A percentile compares a stretch with the other conserved stretches of the same genome.
Evolutionary conservation across 2,329 filamentous ascomycete genomes (phyloP).

Genomic region (Metarhizium sp.): DNA sequence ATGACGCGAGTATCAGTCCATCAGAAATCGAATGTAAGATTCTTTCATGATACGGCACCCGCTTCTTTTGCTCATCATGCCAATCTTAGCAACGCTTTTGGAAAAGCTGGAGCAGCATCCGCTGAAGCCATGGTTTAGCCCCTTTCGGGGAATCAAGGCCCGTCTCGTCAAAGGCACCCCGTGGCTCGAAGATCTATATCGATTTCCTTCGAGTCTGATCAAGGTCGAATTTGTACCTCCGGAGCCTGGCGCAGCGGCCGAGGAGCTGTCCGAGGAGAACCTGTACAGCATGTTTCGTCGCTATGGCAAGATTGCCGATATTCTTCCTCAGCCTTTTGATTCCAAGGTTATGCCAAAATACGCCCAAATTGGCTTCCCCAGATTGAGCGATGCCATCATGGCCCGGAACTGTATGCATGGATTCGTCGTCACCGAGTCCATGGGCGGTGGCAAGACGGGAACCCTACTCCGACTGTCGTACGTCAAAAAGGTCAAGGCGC

Average conservation of each 20-base stretch:
- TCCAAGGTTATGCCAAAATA: constrained; percentile 78
- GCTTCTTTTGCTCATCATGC: background rate
- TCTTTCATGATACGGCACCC: too few species aligned
- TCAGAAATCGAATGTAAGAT: constrained; percentile 32
- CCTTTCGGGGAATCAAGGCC: constrained; percentile 61
- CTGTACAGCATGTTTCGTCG: constrained; percentile 79
- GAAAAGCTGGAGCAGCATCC: constrained; percentile 58
- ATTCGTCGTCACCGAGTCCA: constrained; percentile 56
- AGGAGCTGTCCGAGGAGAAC: constrained; percentile 77
- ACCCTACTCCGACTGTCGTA: constrained; percentile 78
- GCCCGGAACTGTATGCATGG: constrained; percentile 91
- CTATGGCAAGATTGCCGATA: constrained; percentile 87
- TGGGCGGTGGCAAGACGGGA: constrained; percentile 65
- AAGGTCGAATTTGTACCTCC: constrained; percentile 78
- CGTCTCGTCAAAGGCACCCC: constrained; percentile 73
- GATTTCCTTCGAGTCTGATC: constrained; percentile 66
- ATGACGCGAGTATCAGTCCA: constrained; percentile 27
- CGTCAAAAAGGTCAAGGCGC: constrained; percentile 64
- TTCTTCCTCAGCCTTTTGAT: constrained; percentile 71
- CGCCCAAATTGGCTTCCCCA: constrained; percentile 68
- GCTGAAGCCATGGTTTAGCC: constrained; percentile 84
- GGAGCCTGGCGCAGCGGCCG: constrained; percentile 58
- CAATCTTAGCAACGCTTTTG: constrained; percentile 39
- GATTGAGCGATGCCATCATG: constrained; percentile 69
- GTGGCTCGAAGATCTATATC: constrained; percentile 88